Percentiles rank a stretch among this genome's conserved stretches.
Conservation (phyloP, 1,139 yeast species). For the Dujonia santamariae region DNA sequence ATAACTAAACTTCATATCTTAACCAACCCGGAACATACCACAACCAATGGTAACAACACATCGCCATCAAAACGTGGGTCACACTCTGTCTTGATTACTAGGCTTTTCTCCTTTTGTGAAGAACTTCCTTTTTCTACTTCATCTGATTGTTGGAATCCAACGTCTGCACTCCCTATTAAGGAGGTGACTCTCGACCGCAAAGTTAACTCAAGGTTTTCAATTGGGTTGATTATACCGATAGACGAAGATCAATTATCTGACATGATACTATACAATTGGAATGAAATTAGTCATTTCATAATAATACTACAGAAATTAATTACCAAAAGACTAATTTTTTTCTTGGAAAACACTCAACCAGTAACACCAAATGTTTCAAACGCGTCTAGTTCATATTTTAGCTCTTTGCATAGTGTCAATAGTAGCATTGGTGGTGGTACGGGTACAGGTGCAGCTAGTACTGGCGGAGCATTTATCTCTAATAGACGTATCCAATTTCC, state of each 20-base stretch:
- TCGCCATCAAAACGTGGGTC: not conserved
- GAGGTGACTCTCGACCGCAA: conserved; percentile 11
- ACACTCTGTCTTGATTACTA: conserved; percentile 38
- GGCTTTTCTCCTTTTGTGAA: conserved; percentile 43
- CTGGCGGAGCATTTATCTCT: conserved; percentile 24
- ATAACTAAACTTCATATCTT: conserved; percentile 48
- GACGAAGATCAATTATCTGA: conserved; percentile 34
- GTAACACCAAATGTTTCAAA: conserved; percentile 3
- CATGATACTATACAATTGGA: conserved; percentile 48
- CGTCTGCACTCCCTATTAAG: conserved; percentile 29
- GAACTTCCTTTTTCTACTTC: conserved; percentile 7
- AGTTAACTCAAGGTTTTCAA: conserved; percentile 36
- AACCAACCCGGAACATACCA: conserved; percentile 23
- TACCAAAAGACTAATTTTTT: conserved; percentile 30
- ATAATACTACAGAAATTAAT: conserved; percentile 37
- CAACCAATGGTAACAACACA: no score
- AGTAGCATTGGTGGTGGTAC: conserved; percentile 1
- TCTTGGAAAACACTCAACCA: conserved; percentile 14
- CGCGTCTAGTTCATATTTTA: conserved; percentile 6
- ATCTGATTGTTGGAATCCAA: conserved; percentile 28
- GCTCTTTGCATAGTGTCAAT: not conserved
- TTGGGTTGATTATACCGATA: conserved; percentile 49
- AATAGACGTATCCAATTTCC: conserved; percentile 42
- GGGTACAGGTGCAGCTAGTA: not conserved
- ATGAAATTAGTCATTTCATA: conserved; percentile 40